Conservation (phyloP, 768 basidiomycete species). For the Antrodiella citrinella region DNA sequence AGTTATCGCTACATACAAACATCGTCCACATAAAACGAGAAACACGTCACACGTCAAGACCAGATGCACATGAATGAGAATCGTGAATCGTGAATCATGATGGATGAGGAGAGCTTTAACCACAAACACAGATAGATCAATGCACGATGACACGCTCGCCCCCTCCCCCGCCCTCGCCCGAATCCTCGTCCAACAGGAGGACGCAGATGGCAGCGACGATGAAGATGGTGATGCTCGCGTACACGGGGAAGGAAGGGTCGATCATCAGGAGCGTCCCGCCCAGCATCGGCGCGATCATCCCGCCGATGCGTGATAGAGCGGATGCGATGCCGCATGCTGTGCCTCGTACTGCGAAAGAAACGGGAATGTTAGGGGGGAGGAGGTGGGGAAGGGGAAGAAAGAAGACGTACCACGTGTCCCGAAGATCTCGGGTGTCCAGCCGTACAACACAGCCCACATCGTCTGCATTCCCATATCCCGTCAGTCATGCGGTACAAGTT, state of each 20-base stretch:
- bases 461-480: conserved; percentile 30
- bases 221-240: conserved; percentile 63
- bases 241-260: conserved; percentile 65
- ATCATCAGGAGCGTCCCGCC: conserved; percentile 68
- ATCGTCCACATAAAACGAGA: no score
- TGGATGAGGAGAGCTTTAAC: no score
- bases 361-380: conserved; percentile 1
- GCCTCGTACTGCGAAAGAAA: conserved; percentile 57
- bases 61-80: no score
- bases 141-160: conserved; percentile 15
- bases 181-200: conserved; percentile 46
- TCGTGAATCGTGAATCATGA: no score
- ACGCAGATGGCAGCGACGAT: conserved; percentile 55
- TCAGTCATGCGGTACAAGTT: background rate
- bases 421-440: conserved; percentile 87
- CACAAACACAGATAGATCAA: no score
- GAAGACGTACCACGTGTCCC: conserved; percentile 54
- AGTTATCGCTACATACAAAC: no score
- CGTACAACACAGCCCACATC: conserved; percentile 86
- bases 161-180: conserved; percentile 34
- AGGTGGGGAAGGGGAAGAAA: background rate
- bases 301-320: conserved; percentile 80
- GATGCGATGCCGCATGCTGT: conserved; percentile 86
- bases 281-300: conserved; percentile 80
- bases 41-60: no score